A percentile compares a stretch with the other conserved stretches of the same genome.
Conservation (phyloP, 208 protist genomes). For the Trypanosoma vivax region DNA sequence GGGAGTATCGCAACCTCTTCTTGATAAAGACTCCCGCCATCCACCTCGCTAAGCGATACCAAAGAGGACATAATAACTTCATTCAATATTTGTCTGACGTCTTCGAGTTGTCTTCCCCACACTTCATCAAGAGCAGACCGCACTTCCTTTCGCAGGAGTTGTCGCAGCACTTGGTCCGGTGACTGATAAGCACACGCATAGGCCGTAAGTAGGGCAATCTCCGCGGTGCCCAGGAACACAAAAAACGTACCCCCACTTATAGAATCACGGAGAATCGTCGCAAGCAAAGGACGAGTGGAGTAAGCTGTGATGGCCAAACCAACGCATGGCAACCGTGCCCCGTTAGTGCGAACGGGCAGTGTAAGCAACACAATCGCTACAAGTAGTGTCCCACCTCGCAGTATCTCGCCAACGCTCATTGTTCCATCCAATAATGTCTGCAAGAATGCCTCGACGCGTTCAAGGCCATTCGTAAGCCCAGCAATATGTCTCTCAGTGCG, state of each 20-base stretch:
- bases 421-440: slow-evolving; percentile 26
- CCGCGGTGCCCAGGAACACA: slow-evolving; percentile 9
- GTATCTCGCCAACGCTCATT: slow-evolving; percentile 21
- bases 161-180: slow-evolving; percentile 16
- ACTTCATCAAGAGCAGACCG: slow-evolving; percentile 15
- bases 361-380: slow-evolving; percentile 29
- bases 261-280: background rate
- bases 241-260: slow-evolving; percentile 24
- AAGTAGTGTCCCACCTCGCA: slow-evolving; percentile 13
- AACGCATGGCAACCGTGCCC: slow-evolving; percentile 47
- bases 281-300: slow-evolving; percentile 28
- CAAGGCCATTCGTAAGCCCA: slow-evolving; percentile 35
- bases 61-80: slow-evolving; percentile 1
- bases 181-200: slow-evolving; percentile 22
- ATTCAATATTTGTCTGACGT: slow-evolving; percentile 2
- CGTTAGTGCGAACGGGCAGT: slow-evolving; percentile 29
- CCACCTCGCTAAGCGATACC: background rate
- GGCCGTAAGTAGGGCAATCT: slow-evolving; percentile 16
- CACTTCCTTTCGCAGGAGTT: slow-evolving; percentile 35
- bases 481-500: slow-evolving; percentile 40
- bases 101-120: slow-evolving; percentile 2
- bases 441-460: slow-evolving; percentile 48
- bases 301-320: slow-evolving; percentile 23
- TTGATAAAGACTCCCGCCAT: background rate
- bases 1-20: background rate